Evolutionary conservation across 2,329 filamentous ascomycete species (phyloP).

Genomic region (Talaromyces sp.): DNA sequence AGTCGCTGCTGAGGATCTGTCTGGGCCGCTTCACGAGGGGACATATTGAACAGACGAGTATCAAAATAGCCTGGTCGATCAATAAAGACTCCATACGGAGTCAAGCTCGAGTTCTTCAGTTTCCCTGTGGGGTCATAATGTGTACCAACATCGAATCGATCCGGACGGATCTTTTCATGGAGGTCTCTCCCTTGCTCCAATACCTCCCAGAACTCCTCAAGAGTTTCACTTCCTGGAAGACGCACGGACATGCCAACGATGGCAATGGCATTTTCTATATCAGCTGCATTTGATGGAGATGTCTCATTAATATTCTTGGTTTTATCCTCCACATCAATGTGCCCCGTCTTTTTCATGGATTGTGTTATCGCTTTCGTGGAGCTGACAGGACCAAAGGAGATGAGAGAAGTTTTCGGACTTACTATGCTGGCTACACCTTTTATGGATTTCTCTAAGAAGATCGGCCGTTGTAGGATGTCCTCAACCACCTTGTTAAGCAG

Average conservation of each 20-base stretch:
- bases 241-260: slow-evolving; percentile 76
- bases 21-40: slow-evolving; percentile 61
- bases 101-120: slow-evolving; percentile 69
- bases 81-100: slow-evolving; percentile 70
- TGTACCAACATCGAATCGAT: slow-evolving; percentile 68
- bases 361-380: too few relatives aligned
- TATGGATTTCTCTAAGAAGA: too few relatives aligned
- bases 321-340: too few relatives aligned
- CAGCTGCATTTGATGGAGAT: too few relatives aligned
- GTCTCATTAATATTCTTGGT: too few relatives aligned
- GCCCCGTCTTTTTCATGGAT: too few relatives aligned
- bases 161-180: slow-evolving; percentile 23
- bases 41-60: slow-evolving; percentile 11
- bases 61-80: slow-evolving; percentile 34
- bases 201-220: slow-evolving; percentile 66
- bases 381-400: too few relatives aligned
- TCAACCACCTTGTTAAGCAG: too few relatives aligned
- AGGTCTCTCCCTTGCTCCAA: slow-evolving; percentile 53
- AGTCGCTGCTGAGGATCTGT: slow-evolving; percentile 76
- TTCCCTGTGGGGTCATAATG: slow-evolving; percentile 69
- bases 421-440: too few relatives aligned
- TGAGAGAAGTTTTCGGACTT: too few relatives aligned
- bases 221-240: slow-evolving; percentile 61
- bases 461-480: too few relatives aligned
- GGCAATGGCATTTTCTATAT: too few relatives aligned